These are phyloP conservation scores for Vairimorpha ceranae DNA, from an alignment of 371 early-diverging fungal genomes.

Conservation along the genomic window DNA sequence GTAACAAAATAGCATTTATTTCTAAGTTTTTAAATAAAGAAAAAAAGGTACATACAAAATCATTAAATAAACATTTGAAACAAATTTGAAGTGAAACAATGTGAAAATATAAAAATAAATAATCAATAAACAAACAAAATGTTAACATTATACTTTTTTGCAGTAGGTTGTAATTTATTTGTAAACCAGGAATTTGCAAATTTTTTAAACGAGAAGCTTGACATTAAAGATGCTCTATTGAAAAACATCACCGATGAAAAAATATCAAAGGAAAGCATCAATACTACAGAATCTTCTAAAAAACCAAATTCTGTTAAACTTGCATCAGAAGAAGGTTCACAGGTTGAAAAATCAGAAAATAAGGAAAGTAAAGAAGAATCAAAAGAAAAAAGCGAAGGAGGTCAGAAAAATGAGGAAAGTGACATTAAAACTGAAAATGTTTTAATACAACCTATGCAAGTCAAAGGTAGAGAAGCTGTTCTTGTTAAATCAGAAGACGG, in stretches of 20 bases:
- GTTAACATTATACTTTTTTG: not conserved
- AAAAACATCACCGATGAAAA: not conserved
- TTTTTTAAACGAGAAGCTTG: not conserved
- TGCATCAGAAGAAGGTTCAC: not conserved
- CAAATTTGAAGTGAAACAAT: not conserved
- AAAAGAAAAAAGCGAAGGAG: not conserved
- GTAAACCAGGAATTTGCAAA: not conserved
- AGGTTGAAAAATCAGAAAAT: not conserved
- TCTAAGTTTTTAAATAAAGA: no score
- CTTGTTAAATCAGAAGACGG: not conserved
- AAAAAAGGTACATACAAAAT: no score
- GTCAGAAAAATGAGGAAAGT: not conserved
- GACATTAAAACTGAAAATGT: not conserved
- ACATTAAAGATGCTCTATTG: not conserved
- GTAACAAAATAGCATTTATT: no score
- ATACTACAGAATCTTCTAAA: not conserved
- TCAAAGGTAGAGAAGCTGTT: slow-evolving; percentile 7
- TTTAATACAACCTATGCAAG: not conserved
- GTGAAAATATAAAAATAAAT: not conserved
- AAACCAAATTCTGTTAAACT: not conserved
- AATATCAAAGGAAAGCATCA: not conserved
- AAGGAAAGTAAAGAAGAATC: not conserved
- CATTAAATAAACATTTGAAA: not conserved
- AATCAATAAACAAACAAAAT: not conserved
- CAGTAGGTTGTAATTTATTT: not conserved